Percentiles rank a stretch among this genome's conserved stretches.
These are phyloP conservation scores for Entomortierella beljakovae DNA, from an alignment of 192 early-diverging fungal species.

Conservation along the genomic window DNA sequence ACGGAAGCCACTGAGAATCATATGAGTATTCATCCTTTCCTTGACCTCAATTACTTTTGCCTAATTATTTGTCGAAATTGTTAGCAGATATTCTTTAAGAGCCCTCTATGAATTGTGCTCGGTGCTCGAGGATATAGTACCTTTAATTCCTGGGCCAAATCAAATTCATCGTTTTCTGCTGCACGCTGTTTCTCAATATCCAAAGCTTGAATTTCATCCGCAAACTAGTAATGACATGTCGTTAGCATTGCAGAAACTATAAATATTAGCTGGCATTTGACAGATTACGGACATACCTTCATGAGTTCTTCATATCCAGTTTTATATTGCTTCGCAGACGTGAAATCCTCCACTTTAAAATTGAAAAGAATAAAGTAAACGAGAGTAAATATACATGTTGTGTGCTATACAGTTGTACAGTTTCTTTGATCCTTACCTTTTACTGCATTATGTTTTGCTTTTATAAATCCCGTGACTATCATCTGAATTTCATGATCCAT, in stretches of 20 bases:
- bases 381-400: background rate
- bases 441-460: constrained; percentile 45
- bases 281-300: constrained; percentile 47
- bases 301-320: constrained; percentile 56
- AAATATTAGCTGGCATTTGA: background rate
- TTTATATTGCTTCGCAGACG: constrained; percentile 74
- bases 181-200: constrained; percentile 68
- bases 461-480: constrained; percentile 24
- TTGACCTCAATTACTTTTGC: constrained; percentile 24
- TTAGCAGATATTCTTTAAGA: background rate
- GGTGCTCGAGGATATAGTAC: constrained; percentile 20
- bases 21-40: constrained; percentile 16
- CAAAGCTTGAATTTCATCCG: constrained; percentile 61
- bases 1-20: constrained; percentile 12
- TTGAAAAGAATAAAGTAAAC: background rate
- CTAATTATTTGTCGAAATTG: constrained; percentile 23
- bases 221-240: constrained; percentile 10
- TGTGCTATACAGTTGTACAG: background rate
- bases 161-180: constrained; percentile 79
- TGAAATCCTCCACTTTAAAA: constrained; percentile 67
- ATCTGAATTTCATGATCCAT: constrained; percentile 35
- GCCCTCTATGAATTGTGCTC: background rate
- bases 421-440: constrained; percentile 20
- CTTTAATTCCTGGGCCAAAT: constrained; percentile 80
- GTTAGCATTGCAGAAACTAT: background rate